Evolutionary conservation across 345 rosid genomes (phyloP).

Genomic region (Rhizophora apiculata): DNA sequence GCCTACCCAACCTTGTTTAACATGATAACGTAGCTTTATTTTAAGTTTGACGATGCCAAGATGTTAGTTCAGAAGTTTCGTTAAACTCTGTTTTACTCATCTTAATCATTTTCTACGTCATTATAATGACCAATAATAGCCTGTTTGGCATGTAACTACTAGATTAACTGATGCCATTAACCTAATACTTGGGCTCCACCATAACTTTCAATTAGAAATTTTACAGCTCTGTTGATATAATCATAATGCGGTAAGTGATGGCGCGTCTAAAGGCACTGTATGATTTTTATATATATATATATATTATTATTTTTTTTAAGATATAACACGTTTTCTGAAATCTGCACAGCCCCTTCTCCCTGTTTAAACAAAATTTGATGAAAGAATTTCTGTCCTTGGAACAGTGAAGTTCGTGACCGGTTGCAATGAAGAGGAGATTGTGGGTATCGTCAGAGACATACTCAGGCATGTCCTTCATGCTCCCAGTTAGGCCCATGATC

Average conservation of each 20-base stretch:
- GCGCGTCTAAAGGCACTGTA: too few species aligned
- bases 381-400: conserved; percentile 13
- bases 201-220: background rate
- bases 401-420: conserved; percentile 67
- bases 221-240: too few species aligned
- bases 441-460: conserved; percentile 49
- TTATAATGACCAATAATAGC: background rate
- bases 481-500: background rate
- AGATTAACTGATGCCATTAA: conserved; percentile 1
- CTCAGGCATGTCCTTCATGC: conserved; percentile 56
- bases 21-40: background rate
- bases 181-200: background rate
- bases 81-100: background rate
- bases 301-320: too few species aligned
- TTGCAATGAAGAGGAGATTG: conserved; percentile 50
- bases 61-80: background rate
- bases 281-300: too few species aligned
- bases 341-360: too few species aligned
- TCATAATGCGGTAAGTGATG: too few species aligned
- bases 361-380: background rate
- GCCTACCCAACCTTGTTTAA: too few species aligned
- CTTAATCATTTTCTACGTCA: background rate
- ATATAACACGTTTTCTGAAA: too few species aligned
- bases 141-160: background rate
- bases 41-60: background rate